Evolutionary conservation across 2,329 filamentous ascomycete genomes (phyloP).

Genomic region (Zopfia rhizophila): DNA sequence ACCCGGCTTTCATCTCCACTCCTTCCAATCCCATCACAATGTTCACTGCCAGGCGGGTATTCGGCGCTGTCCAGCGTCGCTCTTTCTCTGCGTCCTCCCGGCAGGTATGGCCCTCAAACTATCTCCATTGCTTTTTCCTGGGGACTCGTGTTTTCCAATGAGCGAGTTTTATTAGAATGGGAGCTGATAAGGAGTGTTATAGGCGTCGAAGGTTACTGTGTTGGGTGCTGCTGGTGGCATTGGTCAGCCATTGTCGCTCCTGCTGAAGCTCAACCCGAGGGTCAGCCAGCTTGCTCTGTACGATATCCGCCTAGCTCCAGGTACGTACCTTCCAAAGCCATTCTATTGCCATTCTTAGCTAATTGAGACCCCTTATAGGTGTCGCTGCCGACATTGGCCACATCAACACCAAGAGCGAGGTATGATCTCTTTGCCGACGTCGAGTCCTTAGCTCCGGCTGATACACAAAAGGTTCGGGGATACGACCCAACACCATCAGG

Average conservation of each 20-base stretch:
- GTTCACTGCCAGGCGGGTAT: constrained; percentile 72
- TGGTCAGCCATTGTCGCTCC: constrained; percentile 95
- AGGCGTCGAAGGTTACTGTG: constrained; percentile 98
- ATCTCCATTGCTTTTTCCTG: constrained; percentile 37
- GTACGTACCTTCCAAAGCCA: constrained; percentile 63
- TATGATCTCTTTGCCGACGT: constrained; percentile 43
- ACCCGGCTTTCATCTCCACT: constrained; percentile 36
- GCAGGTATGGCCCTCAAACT: constrained; percentile 55
- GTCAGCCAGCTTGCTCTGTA: constrained; percentile 96
- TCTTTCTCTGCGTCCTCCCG: constrained; percentile 63
- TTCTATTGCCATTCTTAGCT: constrained; percentile 17
- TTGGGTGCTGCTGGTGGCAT: constrained; percentile 98
- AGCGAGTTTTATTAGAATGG: constrained; percentile 19
- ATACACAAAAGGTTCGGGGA: constrained; percentile 74
- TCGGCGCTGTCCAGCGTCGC: constrained; percentile 62
- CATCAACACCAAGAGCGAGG: constrained; percentile 97
- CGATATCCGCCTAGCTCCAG: constrained; percentile 94
- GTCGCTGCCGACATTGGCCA: constrained; percentile 98
- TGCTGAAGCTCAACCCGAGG: constrained; percentile 98
- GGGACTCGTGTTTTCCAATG: constrained; percentile 15
- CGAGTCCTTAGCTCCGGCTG: constrained; percentile 25
- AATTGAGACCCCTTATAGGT: constrained; percentile 65
- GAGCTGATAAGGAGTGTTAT: constrained; percentile 38
- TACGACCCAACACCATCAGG: constrained; percentile 82
- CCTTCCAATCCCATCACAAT: constrained; percentile 57